phyloP scores from a whole-genome alignment of 176 grass and related monocot species.

The Bothriochloa decipiens region DNA sequence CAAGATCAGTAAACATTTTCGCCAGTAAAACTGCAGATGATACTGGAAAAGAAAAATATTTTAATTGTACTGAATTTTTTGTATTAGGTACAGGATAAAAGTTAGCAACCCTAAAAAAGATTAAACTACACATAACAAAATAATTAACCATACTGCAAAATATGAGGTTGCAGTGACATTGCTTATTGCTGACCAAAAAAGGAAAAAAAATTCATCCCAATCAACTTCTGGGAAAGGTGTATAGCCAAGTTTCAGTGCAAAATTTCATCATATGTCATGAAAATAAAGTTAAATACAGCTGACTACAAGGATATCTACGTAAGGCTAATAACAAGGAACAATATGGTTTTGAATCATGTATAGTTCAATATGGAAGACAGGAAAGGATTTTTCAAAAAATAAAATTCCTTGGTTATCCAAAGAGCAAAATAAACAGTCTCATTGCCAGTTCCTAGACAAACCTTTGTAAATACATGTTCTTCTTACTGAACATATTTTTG shows the following conservation, averaged over 20 bases:
- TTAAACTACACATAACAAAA: neutral
- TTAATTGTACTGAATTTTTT: neutral
- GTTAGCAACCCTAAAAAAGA: neutral
- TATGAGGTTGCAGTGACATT: neutral
- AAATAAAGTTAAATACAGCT: neutral
- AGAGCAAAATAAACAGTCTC: neutral
- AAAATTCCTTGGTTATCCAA: neutral
- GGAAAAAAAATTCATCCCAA: neutral
- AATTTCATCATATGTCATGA: neutral
- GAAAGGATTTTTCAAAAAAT: neutral
- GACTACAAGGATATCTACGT: neutral
- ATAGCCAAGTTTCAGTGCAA: neutral
- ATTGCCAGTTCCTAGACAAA: neutral
- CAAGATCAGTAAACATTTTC: neutral
- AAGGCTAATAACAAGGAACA: slow-evolving; percentile 2
- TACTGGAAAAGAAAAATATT: neutral
- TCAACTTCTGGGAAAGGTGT: neutral
- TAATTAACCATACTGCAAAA: neutral
- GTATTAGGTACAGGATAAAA: slow-evolving; percentile 14
- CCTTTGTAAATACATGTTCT: neutral
- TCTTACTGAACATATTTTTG: neutral
- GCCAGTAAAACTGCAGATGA: neutral
- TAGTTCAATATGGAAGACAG: neutral
- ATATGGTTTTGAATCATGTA: neutral
- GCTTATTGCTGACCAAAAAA: neutral